A percentile compares a stretch with the other conserved stretches of the same genome.
Evolutionary conservation across 495 filamentous ascomycete species (phyloP).

Genomic region (Xylaria sp.): DNA sequence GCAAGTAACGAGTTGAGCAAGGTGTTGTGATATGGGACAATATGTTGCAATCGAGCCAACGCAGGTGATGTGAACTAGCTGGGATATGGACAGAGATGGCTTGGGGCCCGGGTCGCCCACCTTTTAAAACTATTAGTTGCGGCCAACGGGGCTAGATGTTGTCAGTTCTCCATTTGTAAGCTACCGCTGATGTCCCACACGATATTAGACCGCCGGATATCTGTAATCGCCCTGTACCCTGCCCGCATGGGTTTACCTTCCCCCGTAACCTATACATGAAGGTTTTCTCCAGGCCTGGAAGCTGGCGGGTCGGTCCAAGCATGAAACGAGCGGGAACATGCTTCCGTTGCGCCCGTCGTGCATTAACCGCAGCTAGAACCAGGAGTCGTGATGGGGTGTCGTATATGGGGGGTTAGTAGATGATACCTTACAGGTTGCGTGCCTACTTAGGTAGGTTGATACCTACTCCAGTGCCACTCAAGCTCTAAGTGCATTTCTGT

Average conservation of each 20-base stretch:
- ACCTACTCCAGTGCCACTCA: neutral
- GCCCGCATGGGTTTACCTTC: neutral
- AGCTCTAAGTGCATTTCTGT: neutral
- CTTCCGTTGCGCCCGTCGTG: neutral
- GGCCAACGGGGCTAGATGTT: neutral
- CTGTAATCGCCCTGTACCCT: neutral
- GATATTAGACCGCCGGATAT: neutral
- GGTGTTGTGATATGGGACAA: slow-evolving; percentile 34
- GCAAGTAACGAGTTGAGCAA: neutral
- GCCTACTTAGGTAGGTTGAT: too few relatives aligned
- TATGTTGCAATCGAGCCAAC: slow-evolving; percentile 19
- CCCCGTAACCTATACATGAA: neutral
- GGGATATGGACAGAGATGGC: neutral
- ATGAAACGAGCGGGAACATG: neutral
- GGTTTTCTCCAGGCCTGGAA: neutral
- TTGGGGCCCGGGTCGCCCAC: neutral
- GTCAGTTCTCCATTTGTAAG: slow-evolving; percentile 11
- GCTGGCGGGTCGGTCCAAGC: neutral
- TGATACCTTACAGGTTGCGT: too few relatives aligned
- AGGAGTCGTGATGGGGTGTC: neutral
- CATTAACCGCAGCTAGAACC: neutral
- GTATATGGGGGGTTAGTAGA: neutral
- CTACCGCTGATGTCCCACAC: neutral
- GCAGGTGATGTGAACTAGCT: neutral
- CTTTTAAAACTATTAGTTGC: slow-evolving; percentile 1